Percentiles rank a stretch among this genome's conserved stretches.
Evolutionary conservation across 2,329 filamentous ascomycete genomes (phyloP).

Genomic region (Paraconiothyrium brasiliense): DNA sequence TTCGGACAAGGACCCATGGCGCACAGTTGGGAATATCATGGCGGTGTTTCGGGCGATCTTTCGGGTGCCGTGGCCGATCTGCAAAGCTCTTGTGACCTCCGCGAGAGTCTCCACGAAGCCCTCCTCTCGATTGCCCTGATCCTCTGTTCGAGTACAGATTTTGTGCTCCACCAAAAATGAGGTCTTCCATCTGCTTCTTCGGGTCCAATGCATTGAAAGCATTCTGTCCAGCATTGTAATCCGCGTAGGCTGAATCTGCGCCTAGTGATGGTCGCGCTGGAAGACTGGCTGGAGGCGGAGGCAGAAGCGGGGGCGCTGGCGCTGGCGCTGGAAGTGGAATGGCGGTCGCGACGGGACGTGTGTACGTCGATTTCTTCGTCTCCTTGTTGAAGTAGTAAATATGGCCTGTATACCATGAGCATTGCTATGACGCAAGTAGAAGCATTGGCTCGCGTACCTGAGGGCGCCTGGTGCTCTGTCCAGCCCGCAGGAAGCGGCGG

Average conservation of each 20-base stretch:
- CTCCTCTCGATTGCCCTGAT: constrained; percentile 39
- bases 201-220: constrained; percentile 41
- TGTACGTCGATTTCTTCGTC: constrained; percentile 89
- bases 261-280: constrained; percentile 17
- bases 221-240: constrained; percentile 54
- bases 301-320: constrained; percentile 14
- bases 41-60: constrained; percentile 83
- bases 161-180: constrained; percentile 40
- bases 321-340: constrained; percentile 13
- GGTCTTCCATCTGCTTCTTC: constrained; percentile 62
- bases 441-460: constrained; percentile 56
- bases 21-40: constrained; percentile 80
- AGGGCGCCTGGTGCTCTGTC: constrained; percentile 92
- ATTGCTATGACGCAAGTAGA: constrained; percentile 30
- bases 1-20: constrained; percentile 93
- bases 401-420: constrained; percentile 66
- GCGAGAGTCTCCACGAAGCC: constrained; percentile 46
- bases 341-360: constrained; percentile 63
- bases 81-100: constrained; percentile 66
- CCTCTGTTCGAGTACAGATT: constrained; percentile 29
- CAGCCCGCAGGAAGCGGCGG: constrained; percentile 79
- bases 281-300: constrained; percentile 15
- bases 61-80: constrained; percentile 71
- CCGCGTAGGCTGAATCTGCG: constrained; percentile 33
- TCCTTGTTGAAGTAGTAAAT: constrained; percentile 86